These are phyloP conservation scores for Chamaenerion angustifolium DNA, from an alignment of 345 rosid genomes.

Conservation along the genomic window DNA sequence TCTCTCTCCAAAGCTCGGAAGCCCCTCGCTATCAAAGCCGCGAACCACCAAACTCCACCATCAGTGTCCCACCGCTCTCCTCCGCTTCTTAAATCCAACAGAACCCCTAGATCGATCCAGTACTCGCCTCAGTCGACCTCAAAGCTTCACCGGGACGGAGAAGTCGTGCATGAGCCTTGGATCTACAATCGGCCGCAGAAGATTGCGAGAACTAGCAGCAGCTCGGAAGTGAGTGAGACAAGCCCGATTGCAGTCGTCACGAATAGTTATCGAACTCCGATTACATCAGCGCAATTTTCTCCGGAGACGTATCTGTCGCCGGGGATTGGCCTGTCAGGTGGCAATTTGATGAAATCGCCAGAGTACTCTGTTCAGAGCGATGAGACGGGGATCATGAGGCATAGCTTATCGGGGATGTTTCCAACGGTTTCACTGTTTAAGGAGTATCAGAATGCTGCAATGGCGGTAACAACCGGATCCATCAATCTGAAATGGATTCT, in stretches of 20 bases:
- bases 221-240: constrained; percentile 31
- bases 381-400: constrained; percentile 35
- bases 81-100: constrained; percentile 18
- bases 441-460: constrained; percentile 79
- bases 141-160: constrained; percentile 11
- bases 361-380: constrained; percentile 24
- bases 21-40: constrained; percentile 40
- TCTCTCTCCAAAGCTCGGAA: constrained; percentile 45
- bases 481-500: too few relatives aligned
- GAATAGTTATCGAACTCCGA: constrained; percentile 20
- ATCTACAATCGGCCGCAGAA: constrained; percentile 30
- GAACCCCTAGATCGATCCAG: constrained; percentile 12
- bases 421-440: constrained; percentile 81
- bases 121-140: constrained; percentile 17
- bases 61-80: constrained; percentile 41
- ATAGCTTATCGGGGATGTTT: constrained; percentile 63
- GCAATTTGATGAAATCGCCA: constrained; percentile 26
- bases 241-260: constrained; percentile 47
- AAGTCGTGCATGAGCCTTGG: constrained; percentile 13
- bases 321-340: constrained; percentile 26
- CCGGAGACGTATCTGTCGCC: constrained; percentile 74
- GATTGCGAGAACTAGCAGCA: constrained; percentile 29
- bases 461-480: constrained; percentile 42
- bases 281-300: constrained; percentile 15
- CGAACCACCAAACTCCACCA: constrained; percentile 35